Conservation (phyloP, 2,329 filamentous ascomycete species). For the Aspergillus texensis region DNA sequence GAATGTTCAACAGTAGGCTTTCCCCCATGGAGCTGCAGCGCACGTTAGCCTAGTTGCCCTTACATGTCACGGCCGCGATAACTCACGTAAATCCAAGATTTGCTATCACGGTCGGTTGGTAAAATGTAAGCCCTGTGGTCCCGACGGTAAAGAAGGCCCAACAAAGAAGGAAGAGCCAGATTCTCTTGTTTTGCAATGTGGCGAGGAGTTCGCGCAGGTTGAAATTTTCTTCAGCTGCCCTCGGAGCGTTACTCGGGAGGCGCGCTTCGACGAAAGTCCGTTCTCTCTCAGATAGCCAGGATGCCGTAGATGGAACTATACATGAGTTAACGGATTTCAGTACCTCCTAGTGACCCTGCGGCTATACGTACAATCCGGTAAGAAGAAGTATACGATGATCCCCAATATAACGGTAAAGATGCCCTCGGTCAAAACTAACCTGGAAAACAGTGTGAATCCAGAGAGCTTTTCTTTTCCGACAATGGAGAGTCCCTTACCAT, state of each 20-base stretch:
- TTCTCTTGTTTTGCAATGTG: conserved; percentile 1
- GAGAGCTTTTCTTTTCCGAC: background rate
- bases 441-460: background rate
- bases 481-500: background rate
- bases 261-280: conserved; percentile 3
- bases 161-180: conserved; percentile 13
- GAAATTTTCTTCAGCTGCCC: conserved; percentile 3
- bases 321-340: background rate
- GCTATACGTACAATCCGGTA: background rate
- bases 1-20: conserved; percentile 2
- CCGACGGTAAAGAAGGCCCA: conserved; percentile 13
- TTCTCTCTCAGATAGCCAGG: conserved; percentile 8
- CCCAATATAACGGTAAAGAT: background rate
- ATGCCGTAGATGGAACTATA: background rate
- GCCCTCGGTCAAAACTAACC: conserved; percentile 2
- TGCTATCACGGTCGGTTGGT: conserved; percentile 12
- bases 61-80: background rate
- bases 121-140: conserved; percentile 5
- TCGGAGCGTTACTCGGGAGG: conserved; percentile 2
- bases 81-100: conserved; percentile 9
- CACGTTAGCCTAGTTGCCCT: too few species aligned
- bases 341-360: background rate
- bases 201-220: conserved; percentile 1
- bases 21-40: background rate
- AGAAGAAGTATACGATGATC: background rate